Base-by-base conservation (phyloP, 2,329 filamentous ascomycete species). In the Zymoseptoria crescenta region DNA sequence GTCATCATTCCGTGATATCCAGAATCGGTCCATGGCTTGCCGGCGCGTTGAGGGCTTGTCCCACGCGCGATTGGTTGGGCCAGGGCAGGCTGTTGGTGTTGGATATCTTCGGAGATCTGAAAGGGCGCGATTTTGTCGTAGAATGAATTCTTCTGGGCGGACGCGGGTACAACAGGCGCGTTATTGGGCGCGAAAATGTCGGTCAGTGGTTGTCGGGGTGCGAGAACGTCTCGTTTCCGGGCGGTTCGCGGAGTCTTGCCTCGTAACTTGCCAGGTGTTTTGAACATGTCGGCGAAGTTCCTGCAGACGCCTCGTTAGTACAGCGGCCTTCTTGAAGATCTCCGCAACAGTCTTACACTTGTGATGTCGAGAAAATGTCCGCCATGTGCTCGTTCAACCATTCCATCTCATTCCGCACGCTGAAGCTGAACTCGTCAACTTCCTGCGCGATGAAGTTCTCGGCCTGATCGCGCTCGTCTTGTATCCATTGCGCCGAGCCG, bases 361-460 rank as follows among this genome's bases (percentile, higher is more conserved):
- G 85, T 70, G 91, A 88, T 68, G 87, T 86, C 69, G 86, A 87
- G 73, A 97, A 96, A 70, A 99, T 90, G 64, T 96, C 91, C 54
- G 85, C 85, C 93, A 99, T 96, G 74, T 99, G 94, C 77, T 97
- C 94, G 71, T 99, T 97, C 68, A 99, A 80, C 94, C 94, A 99
- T 73, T 97, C 92, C 70, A 97, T 79, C 74, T 99, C 94, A 75
- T 97, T 96, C 59, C 89, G 85, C 62, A 90, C 92, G 29, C 91
- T 91, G 76, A 89, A 97, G 50, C 89, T 85, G 71, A 97, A 95
- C 76, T 99, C 95, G 66, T 97, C 93, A 57, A 89, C 83, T 74
- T 97, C 94, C 58, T 91, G 83, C 52, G 87, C 81, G 16, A 88
- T 83, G 63, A 96, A 86, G 65, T 89, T 83, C 57, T 85, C 78